Conservation (phyloP, 2,329 filamentous ascomycete genomes). For the Calonectria naviculata region DNA sequence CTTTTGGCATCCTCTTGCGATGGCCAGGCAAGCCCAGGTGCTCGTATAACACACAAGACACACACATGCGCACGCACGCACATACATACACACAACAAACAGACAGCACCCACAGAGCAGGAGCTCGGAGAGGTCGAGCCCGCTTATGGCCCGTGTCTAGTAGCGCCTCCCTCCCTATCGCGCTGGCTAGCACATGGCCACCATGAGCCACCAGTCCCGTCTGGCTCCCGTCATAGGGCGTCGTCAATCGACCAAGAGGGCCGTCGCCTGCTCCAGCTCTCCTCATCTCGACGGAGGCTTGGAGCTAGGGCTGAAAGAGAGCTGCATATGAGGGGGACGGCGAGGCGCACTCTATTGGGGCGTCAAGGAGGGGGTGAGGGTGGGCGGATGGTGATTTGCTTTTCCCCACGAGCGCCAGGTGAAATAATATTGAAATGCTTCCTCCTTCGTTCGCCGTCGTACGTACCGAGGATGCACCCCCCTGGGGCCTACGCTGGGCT, state of each 20-base stretch:
- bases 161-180: slow-evolving; percentile 20
- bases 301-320: slow-evolving; percentile 12
- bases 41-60: not conserved
- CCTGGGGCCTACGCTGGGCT: not conserved
- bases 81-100: not conserved
- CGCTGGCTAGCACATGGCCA: slow-evolving; percentile 26
- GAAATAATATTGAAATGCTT: slow-evolving; percentile 8
- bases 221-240: slow-evolving; percentile 11
- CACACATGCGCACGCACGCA: not conserved
- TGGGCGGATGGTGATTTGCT: slow-evolving; percentile 7
- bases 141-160: slow-evolving; percentile 33
- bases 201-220: slow-evolving; percentile 16
- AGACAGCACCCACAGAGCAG: not conserved
- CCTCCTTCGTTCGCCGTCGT: not conserved
- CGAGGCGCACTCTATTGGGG: slow-evolving; percentile 12
- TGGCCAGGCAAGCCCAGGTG: not conserved
- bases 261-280: not conserved
- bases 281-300: slow-evolving; percentile 6
- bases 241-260: not conserved
- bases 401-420: slow-evolving; percentile 2
- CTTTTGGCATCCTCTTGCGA: slow-evolving; percentile 1
- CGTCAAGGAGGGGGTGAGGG: not conserved
- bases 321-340: slow-evolving; percentile 2
- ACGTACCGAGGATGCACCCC: not conserved
- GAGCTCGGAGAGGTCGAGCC: slow-evolving; percentile 13